Base-by-base conservation (phyloP, 805 yeast species). In the Kuraishia hungarica region DNA sequence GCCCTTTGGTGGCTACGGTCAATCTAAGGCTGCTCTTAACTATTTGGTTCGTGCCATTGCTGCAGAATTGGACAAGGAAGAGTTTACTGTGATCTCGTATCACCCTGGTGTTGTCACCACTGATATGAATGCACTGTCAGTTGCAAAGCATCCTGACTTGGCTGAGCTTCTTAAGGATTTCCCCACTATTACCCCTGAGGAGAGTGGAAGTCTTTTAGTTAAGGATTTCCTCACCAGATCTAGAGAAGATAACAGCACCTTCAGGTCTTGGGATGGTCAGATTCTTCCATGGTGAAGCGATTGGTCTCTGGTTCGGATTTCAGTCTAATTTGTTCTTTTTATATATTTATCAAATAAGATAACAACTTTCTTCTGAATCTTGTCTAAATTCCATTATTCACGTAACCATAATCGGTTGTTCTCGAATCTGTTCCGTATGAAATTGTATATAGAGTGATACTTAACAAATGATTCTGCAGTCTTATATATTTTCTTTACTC, bases 31-130 rank as follows among this genome's bases (percentile, higher is more conserved):
- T 13, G 76, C 72, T 1, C 57, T 72, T 56, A 72, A 73, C 63
- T 67, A 62, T 60, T 56, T 67, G 17, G 61, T 61, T 13, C 62
- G 59, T 39, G 64, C 65, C 24, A 43, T 72, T 48, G 58, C 67
- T 46, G 10, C 23, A 39, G 74, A 72, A 53, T 10, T 23, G 28
- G 56, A 55, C 15, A 46, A 50, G 0, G 69, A 68, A 19, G 63
- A 60, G 1, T 65, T 64, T 61, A 65, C 61, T 8, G 63, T 68
- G 47, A 58, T 71, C 24, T 59, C 72, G 13, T 17, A 72, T n/a
- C 73, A 72, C 54, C 80, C 80, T 1, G 78, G 79, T 46, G 48
- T 65, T 13, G 76, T 75, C 15, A 17, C 55, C 11, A 70, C 72
- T 24, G 77, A 74, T 51, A 65, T 67, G 69, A 10, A 23, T 13